Evolutionary conservation across 2,329 filamentous ascomycete species (phyloP).

Genomic region (Bipolaris cookei): DNA sequence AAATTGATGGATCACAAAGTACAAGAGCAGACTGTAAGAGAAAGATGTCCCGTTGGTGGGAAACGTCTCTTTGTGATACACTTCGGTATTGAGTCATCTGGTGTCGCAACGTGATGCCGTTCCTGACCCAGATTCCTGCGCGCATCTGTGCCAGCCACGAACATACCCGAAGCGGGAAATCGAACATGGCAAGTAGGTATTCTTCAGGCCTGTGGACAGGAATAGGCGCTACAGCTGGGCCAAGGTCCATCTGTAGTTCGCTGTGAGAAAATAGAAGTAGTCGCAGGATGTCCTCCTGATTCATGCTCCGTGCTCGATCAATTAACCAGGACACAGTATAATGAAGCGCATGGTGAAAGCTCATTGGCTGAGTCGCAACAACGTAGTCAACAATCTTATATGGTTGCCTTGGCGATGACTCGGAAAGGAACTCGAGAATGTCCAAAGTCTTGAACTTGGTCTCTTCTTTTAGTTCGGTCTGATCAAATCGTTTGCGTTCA

Average conservation of each 20-base stretch:
- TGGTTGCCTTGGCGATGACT: slow-evolving; percentile 51
- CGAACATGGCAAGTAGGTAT: slow-evolving; percentile 84
- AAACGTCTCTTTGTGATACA: slow-evolving; percentile 86
- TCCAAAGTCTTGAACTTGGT: slow-evolving; percentile 78
- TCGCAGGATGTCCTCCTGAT: slow-evolving; percentile 67
- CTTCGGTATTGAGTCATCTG: slow-evolving; percentile 94
- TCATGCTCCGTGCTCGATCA: slow-evolving; percentile 82
- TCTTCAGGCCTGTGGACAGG: slow-evolving; percentile 72
- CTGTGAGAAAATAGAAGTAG: slow-evolving; percentile 75
- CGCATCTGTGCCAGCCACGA: slow-evolving; percentile 99
- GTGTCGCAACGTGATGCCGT: slow-evolving; percentile 92
- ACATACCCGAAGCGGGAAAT: slow-evolving; percentile 90
- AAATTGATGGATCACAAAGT: slow-evolving; percentile 79
- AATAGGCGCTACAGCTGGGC: slow-evolving; percentile 65
- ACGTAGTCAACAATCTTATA: slow-evolving; percentile 76
- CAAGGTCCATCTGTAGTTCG: slow-evolving; percentile 69
- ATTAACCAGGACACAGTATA: slow-evolving; percentile 96
- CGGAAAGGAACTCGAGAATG: slow-evolving; percentile 78
- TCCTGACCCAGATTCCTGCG: slow-evolving; percentile 97
- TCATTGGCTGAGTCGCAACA: slow-evolving; percentile 88
- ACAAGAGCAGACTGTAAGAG: slow-evolving; percentile 90
- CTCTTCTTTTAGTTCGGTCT: slow-evolving; percentile 86
- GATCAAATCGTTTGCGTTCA: slow-evolving; percentile 84
- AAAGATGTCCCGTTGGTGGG: slow-evolving; percentile 93
- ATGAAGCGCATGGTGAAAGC: slow-evolving; percentile 95